These are phyloP conservation scores for Marchantia paleacea DNA, from an alignment of 225 moss, liverwort and hornwort species.

Conservation along the genomic window DNA sequence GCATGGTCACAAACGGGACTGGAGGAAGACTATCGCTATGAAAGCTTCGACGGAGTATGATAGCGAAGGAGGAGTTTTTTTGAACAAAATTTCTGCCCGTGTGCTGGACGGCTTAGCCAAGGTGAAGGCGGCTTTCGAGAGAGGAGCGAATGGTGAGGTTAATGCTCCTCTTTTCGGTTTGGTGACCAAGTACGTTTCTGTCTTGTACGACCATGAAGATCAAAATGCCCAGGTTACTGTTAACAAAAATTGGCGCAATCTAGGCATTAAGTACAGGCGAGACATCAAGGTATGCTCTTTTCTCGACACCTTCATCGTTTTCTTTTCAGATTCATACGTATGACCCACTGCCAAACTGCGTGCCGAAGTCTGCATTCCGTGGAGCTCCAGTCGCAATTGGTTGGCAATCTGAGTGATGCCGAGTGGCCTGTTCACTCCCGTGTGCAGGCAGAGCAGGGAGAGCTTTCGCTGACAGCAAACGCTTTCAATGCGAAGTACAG, in stretches of 20 bases:
- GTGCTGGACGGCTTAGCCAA: slow-evolving; percentile 78
- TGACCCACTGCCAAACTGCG: not conserved
- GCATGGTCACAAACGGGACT: slow-evolving; percentile 23
- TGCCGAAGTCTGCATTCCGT: not conserved
- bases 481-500: slow-evolving; percentile 56
- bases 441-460: slow-evolving; percentile 81
- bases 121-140: slow-evolving; percentile 66
- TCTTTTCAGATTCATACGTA: not conserved
- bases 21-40: slow-evolving; percentile 49
- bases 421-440: not conserved
- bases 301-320: too few relatives aligned
- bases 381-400: not conserved
- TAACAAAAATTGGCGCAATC: slow-evolving; percentile 57
- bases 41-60: slow-evolving; percentile 89
- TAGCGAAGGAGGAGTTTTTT: slow-evolving; percentile 66
- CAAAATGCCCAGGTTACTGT: slow-evolving; percentile 81
- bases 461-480: slow-evolving; percentile 59
- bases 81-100: slow-evolving; percentile 78
- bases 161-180: slow-evolving; percentile 71
- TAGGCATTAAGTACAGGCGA: slow-evolving; percentile 67
- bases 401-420: not conserved
- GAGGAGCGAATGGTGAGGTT: slow-evolving; percentile 62
- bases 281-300: slow-evolving; percentile 64
- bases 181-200: slow-evolving; percentile 79
- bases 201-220: slow-evolving; percentile 81